Evolutionary conservation across 805 yeast genomes (phyloP).

Genomic region (Jamesozyma piceae): DNA sequence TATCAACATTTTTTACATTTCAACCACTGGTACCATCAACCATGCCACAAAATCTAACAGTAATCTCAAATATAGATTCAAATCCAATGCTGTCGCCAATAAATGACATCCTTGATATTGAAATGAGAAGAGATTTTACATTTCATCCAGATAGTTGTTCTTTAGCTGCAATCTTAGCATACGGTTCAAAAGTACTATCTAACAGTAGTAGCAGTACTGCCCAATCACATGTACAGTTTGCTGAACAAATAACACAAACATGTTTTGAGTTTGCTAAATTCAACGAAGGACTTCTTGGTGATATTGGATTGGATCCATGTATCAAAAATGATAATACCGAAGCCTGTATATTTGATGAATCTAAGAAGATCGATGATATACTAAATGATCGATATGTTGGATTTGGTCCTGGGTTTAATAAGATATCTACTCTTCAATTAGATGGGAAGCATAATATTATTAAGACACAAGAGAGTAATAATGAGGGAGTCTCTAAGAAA

Average conservation of each 20-base stretch:
- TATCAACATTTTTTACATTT: slow-evolving; percentile 36
- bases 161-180: slow-evolving; percentile 44
- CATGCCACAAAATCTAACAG: slow-evolving; percentile 3
- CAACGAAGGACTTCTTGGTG: slow-evolving; percentile 24
- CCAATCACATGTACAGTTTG: slow-evolving; percentile 32
- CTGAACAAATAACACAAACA: slow-evolving; percentile 38
- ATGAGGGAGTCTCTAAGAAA: slow-evolving; percentile 1
- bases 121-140: slow-evolving; percentile 28
- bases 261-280: slow-evolving; percentile 38
- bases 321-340: not conserved
- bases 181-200: slow-evolving; percentile 36
- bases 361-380: slow-evolving; percentile 16
- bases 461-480: slow-evolving; percentile 2
- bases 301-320: slow-evolving; percentile 4
- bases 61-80: slow-evolving; percentile 4
- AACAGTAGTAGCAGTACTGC: slow-evolving; percentile 6
- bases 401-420: slow-evolving; percentile 4
- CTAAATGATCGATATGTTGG: slow-evolving; percentile 15
- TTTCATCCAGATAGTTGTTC: slow-evolving; percentile 41
- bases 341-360: slow-evolving; percentile 13
- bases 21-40: slow-evolving; percentile 35
- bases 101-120: slow-evolving; percentile 17
- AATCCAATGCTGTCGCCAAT: slow-evolving; percentile 14
- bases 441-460: not conserved
- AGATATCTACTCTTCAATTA: not conserved